phyloP scores from a whole-genome alignment of 73 alveolate genomes.

The Paramecium primaurelia region DNA sequence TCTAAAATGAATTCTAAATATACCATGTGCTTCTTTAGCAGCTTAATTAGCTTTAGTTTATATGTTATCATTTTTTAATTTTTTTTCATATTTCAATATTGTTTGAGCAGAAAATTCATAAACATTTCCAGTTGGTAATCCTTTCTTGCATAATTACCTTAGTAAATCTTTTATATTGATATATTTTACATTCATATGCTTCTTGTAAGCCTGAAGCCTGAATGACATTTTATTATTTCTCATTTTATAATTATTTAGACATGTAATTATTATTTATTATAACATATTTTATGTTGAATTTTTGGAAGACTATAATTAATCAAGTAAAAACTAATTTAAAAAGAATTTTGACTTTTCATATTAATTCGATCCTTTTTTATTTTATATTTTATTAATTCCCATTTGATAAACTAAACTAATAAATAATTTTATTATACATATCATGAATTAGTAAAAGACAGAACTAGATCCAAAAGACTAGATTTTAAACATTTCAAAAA shows the following conservation, averaged over 20 bases:
- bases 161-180: slow-evolving; percentile 64
- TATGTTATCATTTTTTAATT: slow-evolving; percentile 62
- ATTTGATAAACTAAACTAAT: neutral
- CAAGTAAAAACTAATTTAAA: neutral
- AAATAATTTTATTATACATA: neutral
- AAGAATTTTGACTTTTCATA: neutral
- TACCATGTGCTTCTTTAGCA: slow-evolving; percentile 18
- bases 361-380: neutral
- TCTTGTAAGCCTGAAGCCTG: slow-evolving; percentile 81
- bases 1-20: neutral
- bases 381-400: no score
- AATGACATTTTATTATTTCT: neutral
- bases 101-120: slow-evolving; percentile 92
- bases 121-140: slow-evolving; percentile 93
- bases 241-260: neutral
- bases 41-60: neutral
- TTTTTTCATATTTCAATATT: slow-evolving; percentile 89
- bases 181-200: slow-evolving; percentile 79
- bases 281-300: neutral
- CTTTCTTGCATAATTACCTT: slow-evolving; percentile 89
- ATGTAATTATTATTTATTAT: neutral
- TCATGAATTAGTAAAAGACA: neutral
- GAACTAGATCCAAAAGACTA: neutral
- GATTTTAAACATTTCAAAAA: neutral
- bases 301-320: neutral